Conservation (phyloP, 805 yeast species). For the Wickerhamiella azymoides region DNA sequence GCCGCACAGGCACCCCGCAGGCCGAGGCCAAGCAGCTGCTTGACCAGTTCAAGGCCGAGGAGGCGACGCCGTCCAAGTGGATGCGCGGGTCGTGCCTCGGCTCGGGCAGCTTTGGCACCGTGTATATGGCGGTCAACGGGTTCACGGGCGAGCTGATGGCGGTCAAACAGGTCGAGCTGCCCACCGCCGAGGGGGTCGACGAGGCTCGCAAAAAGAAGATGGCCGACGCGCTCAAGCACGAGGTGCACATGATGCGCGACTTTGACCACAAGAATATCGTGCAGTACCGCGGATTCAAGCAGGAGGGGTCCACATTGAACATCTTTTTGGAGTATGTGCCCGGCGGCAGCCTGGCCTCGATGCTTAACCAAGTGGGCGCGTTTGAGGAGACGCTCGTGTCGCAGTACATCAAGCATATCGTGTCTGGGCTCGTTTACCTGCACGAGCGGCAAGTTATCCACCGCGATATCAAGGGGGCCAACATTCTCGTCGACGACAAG, state of each 20-base stretch:
- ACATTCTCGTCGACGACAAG: conserved; percentile 63
- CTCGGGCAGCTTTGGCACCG: conserved; percentile 89
- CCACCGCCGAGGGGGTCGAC: conserved; percentile 27
- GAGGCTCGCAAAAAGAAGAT: conserved; percentile 17
- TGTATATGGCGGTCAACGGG: conserved; percentile 82
- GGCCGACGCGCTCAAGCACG: conserved; percentile 19
- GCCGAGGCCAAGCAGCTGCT: conserved; percentile 29
- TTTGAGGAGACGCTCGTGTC: conserved; percentile 64
- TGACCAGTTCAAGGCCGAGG: conserved; percentile 27
- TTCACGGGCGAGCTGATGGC: conserved; percentile 94
- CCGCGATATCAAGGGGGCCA: conserved; percentile 82
- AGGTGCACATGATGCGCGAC: conserved; percentile 51
- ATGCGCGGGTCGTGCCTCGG: conserved; percentile 87
- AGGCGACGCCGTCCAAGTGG: conserved; percentile 66
- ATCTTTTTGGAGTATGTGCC: conserved; percentile 71
- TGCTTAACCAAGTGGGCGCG: conserved; percentile 62
- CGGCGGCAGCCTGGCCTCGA: conserved; percentile 57
- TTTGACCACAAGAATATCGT: conserved; percentile 87
- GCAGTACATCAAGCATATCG: conserved; percentile 60
- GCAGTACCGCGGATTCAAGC: conserved; percentile 76
- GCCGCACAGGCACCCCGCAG: conserved; percentile 19
- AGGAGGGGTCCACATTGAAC: conserved; percentile 56
- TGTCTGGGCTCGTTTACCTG: conserved; percentile 58
- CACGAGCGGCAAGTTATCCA: conserved; percentile 69
- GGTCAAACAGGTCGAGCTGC: conserved; percentile 79